Evolutionary conservation across 345 rosid species (phyloP).

Genomic region (Chamaenerion angustifolium): DNA sequence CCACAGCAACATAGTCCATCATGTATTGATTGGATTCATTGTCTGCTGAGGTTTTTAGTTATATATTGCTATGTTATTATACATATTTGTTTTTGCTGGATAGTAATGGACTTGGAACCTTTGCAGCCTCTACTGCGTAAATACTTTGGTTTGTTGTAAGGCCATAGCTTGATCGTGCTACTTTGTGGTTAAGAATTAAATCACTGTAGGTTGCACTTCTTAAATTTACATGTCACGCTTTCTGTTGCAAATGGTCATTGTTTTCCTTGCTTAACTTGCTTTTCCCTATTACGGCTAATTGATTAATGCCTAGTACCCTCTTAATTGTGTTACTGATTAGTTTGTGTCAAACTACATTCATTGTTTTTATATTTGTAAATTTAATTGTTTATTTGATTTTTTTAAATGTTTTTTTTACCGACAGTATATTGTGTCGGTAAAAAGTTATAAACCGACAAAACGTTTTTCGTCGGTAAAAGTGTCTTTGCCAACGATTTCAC

Average conservation of each 20-base stretch:
- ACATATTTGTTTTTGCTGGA: constrained; percentile 33
- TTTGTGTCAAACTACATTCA: too few species aligned
- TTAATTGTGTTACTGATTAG: too few species aligned
- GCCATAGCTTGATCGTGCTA: constrained; percentile 58
- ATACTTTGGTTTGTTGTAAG: constrained; percentile 56
- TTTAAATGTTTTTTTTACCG: too few species aligned
- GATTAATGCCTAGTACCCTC: too few species aligned
- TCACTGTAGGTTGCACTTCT: constrained; percentile 44
- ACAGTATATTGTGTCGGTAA: too few species aligned
- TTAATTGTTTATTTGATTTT: too few species aligned
- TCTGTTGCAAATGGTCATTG: constrained; percentile 4
- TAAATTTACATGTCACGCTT: constrained; percentile 7
- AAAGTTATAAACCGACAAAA: too few species aligned
- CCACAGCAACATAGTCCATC: too few species aligned
- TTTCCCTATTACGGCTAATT: constrained; percentile 20
- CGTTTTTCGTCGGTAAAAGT: too few species aligned
- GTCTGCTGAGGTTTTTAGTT: background rate
- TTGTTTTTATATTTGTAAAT: too few species aligned
- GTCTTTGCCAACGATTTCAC: too few species aligned
- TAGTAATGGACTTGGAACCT: constrained; percentile 77
- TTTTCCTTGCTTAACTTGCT: constrained; percentile 7
- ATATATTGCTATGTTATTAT: constrained; percentile 1
- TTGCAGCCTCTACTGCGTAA: constrained; percentile 83
- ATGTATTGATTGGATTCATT: too few species aligned
- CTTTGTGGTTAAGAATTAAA: constrained; percentile 89